Evolutionary conservation across 257 asterid species (phyloP).

Genomic region (Schizonepeta tenuifolia): DNA sequence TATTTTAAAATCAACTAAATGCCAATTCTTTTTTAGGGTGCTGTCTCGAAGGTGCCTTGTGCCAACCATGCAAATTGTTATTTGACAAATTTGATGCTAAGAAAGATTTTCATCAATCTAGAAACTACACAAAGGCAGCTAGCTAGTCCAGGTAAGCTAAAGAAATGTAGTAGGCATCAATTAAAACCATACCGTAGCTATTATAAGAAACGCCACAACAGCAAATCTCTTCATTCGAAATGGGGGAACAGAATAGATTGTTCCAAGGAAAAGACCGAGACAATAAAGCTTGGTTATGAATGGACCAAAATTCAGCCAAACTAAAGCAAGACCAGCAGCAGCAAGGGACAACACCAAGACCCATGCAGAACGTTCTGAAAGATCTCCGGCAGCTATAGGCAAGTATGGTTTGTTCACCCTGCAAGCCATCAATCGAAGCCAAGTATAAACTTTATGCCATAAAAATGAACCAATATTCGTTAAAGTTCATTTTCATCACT

Average conservation of each 20-base stretch:
- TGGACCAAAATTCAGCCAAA: conserved; percentile 85
- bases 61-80: conserved; percentile 2
- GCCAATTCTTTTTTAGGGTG: neutral
- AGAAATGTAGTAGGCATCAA: conserved; percentile 10
- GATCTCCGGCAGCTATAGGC: conserved; percentile 99
- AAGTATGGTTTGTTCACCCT: conserved; percentile 99
- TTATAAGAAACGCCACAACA: conserved; percentile 83
- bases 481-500: conserved; percentile 38
- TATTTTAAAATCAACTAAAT: conserved; percentile 3
- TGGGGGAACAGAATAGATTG: conserved; percentile 97
- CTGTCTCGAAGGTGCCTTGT: neutral
- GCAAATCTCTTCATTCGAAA: conserved; percentile 91
- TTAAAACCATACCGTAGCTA: conserved; percentile 75
- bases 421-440: conserved; percentile 31
- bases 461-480: neutral
- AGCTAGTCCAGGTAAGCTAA: conserved; percentile 7
- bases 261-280: conserved; percentile 94
- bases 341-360: conserved; percentile 76
- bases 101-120: neutral
- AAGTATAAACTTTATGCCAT: neutral
- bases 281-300: conserved; percentile 85
- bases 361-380: conserved; percentile 91
- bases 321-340: conserved; percentile 72
- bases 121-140: conserved; percentile 19
- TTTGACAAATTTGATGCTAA: neutral